A percentile compares a stretch with the other conserved stretches of the same genome.
Conservation (phyloP, 2,329 filamentous ascomycete species). For the Kalaharituber pfeilii region DNA sequence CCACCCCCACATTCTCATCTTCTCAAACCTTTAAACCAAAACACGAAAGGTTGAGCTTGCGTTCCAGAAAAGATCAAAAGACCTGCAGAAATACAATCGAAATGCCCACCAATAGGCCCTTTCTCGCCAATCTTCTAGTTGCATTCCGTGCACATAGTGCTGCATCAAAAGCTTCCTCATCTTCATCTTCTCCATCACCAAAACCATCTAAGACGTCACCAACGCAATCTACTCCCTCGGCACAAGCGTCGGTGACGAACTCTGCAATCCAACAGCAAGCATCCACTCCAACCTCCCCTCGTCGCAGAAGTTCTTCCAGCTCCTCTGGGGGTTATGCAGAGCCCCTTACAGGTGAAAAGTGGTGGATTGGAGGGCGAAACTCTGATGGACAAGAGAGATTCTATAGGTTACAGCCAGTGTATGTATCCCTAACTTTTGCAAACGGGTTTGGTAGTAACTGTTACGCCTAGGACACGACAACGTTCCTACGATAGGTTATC, state of each 20-base stretch:
- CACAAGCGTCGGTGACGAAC: constrained; percentile 8
- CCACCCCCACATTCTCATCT: background rate
- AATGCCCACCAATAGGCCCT: constrained; percentile 49
- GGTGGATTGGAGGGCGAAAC: constrained; percentile 24
- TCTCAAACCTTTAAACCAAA: background rate
- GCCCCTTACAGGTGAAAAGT: constrained; percentile 21
- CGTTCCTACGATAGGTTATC: constrained; percentile 22
- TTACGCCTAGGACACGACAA: constrained; percentile 16
- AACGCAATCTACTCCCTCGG: constrained; percentile 25
- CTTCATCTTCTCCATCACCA: constrained; percentile 19
- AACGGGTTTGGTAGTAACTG: background rate
- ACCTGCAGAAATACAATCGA: background rate
- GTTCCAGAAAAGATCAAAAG: background rate
- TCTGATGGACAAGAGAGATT: constrained; percentile 23
- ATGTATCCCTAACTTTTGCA: constrained; percentile 8
- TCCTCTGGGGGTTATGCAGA: constrained; percentile 21
- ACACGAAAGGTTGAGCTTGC: background rate
- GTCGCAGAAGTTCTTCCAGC: constrained; percentile 19
- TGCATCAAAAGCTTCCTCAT: constrained; percentile 39
- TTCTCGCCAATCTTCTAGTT: constrained; percentile 49
- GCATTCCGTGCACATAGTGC: constrained; percentile 48
- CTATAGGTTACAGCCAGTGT: constrained; percentile 24
- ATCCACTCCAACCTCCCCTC: constrained; percentile 7
- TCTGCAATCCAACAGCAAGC: constrained; percentile 15
- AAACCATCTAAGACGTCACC: constrained; percentile 23